Conservation (phyloP, 2,329 filamentous ascomycete species). For the Aspergillus novoparasiticus region DNA sequence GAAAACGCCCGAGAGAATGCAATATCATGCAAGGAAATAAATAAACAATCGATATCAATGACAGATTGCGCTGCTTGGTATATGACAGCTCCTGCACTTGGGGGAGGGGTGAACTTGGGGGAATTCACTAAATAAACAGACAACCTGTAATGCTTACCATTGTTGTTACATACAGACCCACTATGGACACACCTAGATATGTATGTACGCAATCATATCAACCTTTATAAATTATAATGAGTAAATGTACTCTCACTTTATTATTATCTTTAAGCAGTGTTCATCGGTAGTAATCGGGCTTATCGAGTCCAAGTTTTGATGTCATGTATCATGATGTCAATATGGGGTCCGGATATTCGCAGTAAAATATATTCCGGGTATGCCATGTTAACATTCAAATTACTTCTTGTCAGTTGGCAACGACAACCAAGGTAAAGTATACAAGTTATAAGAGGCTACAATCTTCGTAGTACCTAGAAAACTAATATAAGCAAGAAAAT, state of each 20-base stretch:
- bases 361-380: background rate
- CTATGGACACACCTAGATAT: background rate
- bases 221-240: background rate
- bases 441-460: background rate
- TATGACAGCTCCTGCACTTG: background rate
- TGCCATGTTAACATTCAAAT: no score
- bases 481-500: no score
- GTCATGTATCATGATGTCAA: background rate
- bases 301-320: background rate
- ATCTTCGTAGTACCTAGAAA: background rate
- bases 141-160: background rate
- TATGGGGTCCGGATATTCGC: background rate
- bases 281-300: background rate
- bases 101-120: background rate
- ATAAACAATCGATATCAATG: background rate
- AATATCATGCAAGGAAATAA: conserved; percentile 1
- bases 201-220: background rate
- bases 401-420: background rate
- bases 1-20: background rate
- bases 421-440: background rate
- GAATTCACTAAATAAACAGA: background rate
- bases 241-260: no score
- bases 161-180: background rate
- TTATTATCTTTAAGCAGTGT: background rate
- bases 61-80: background rate